Percentiles rank a stretch among this genome's conserved stretches.
Conservation (phyloP, 2,329 filamentous ascomycete species). For the Aspergillus sp. region DNA sequence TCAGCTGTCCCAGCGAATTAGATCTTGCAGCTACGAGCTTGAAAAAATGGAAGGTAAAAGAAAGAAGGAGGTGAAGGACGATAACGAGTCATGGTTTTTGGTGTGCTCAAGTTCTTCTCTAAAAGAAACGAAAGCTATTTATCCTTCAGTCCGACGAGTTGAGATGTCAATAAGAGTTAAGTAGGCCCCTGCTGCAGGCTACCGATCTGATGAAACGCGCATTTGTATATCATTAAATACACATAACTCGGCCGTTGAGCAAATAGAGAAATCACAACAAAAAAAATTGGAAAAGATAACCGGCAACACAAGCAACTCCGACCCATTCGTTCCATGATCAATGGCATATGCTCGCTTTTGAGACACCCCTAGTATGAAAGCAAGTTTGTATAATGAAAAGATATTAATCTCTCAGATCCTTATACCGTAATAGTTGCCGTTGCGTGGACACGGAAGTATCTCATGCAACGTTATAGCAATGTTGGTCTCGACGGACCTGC, state of each 20-base stretch:
- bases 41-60: neutral
- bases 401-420: neutral
- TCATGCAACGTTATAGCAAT: conserved; percentile 5
- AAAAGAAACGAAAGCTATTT: conserved; percentile 8
- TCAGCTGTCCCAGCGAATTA: neutral
- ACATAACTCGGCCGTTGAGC: conserved; percentile 9
- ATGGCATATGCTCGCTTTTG: conserved; percentile 5
- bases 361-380: neutral
- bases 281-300: neutral
- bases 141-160: conserved; percentile 12
- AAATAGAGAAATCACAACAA: conserved; percentile 3
- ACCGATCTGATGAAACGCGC: neutral
- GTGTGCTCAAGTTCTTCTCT: conserved; percentile 7
- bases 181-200: neutral
- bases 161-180: neutral
- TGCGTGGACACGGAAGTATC: conserved; percentile 4
- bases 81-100: conserved; percentile 1
- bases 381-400: neutral
- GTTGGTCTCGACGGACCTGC: conserved; percentile 7
- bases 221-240: conserved; percentile 18
- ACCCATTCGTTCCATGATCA: conserved; percentile 1
- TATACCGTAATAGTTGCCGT: conserved; percentile 6
- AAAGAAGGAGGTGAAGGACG: neutral
- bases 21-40: neutral
- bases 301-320: neutral